A percentile compares a stretch with the other conserved stretches of the same genome.
phyloP scores from a whole-genome alignment of 164 flowering plant species.

The Magnolia sinica region DNA sequence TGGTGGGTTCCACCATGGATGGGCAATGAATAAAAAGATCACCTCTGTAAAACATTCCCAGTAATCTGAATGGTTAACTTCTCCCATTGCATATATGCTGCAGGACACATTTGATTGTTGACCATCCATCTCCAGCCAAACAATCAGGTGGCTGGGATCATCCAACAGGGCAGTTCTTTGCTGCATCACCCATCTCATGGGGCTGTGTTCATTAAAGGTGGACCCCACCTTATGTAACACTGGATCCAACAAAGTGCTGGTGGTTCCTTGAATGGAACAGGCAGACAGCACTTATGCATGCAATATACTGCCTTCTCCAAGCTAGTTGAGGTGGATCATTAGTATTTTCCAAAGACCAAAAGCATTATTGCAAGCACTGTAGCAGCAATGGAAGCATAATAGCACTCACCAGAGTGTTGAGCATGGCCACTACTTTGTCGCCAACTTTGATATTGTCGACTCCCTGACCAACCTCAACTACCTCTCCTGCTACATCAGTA shows the following conservation, averaged over 20 bases:
- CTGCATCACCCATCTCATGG: not conserved
- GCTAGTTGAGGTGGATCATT: not conserved
- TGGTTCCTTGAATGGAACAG: too few species aligned
- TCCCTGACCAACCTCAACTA: slow-evolving; percentile 29
- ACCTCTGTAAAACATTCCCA: not conserved
- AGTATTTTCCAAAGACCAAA: not conserved
- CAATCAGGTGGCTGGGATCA: not conserved
- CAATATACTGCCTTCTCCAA: too few species aligned
- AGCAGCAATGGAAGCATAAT: not conserved
- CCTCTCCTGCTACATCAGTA: slow-evolving; percentile 35
- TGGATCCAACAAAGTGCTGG: too few species aligned
- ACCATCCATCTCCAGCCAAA: not conserved
- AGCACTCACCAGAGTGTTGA: slow-evolving; percentile 17
- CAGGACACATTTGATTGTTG: not conserved
- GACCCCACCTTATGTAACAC: too few species aligned
- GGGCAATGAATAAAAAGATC: not conserved
- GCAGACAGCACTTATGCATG: too few species aligned
- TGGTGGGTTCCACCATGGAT: not conserved
- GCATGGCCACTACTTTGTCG: slow-evolving; percentile 32
- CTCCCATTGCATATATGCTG: not conserved
- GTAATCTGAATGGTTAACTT: not conserved
- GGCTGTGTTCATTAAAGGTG: too few species aligned
- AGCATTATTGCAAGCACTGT: not conserved
- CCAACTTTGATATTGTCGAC: slow-evolving; percentile 30
- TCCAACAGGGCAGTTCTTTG: not conserved